A percentile compares a stretch with the other conserved stretches of the same genome.
phyloP scores from a whole-genome alignment of 768 basidiomycete species.

The Tubosaeta brunneosetosa region DNA sequence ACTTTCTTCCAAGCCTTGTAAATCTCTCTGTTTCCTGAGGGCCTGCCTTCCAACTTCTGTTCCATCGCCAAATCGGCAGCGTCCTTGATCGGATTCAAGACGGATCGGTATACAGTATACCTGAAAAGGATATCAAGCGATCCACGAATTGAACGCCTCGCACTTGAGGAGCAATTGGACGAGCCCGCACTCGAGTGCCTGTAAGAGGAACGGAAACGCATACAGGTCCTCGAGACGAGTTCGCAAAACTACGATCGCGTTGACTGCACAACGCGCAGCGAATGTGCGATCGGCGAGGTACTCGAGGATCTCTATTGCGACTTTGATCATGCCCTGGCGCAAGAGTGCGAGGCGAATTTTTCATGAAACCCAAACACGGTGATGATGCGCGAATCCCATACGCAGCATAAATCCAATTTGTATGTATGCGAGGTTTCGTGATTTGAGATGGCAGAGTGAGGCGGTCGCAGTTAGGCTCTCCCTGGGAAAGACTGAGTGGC shows the following conservation, averaged over 20 bases:
- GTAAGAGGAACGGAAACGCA: conserved; percentile 21
- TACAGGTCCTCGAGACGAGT: conserved; percentile 22
- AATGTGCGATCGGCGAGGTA: conserved; percentile 8
- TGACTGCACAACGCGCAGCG: conserved; percentile 22
- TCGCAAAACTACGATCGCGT: conserved; percentile 16
- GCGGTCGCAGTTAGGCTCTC: conserved; percentile 18
- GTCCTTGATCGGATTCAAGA: conserved; percentile 11
- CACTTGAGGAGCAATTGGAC: conserved; percentile 23
- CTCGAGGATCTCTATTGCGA: conserved; percentile 18
- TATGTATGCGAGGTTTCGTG: conserved; percentile 18
- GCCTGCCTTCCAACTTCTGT: conserved; percentile 8
- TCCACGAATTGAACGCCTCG: conserved; percentile 16
- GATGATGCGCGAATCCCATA: conserved; percentile 29
- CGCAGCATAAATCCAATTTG: conserved; percentile 19
- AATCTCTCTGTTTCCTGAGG: conserved; percentile 14
- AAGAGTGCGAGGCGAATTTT: conserved; percentile 18
- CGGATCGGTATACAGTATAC: conserved; percentile 26
- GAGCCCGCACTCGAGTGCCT: conserved; percentile 21
- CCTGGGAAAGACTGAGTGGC: conserved; percentile 19
- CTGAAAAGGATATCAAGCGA: conserved; percentile 15
- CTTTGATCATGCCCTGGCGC: conserved; percentile 23
- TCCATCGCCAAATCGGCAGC: conserved; percentile 6
- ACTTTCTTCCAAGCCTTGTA: conserved; percentile 20
- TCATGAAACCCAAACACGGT: conserved; percentile 18
- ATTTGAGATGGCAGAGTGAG: conserved; percentile 23